Evolutionary conservation across 2,329 filamentous ascomycete species (phyloP).

Genomic region (Magnaporthales sp.): DNA sequence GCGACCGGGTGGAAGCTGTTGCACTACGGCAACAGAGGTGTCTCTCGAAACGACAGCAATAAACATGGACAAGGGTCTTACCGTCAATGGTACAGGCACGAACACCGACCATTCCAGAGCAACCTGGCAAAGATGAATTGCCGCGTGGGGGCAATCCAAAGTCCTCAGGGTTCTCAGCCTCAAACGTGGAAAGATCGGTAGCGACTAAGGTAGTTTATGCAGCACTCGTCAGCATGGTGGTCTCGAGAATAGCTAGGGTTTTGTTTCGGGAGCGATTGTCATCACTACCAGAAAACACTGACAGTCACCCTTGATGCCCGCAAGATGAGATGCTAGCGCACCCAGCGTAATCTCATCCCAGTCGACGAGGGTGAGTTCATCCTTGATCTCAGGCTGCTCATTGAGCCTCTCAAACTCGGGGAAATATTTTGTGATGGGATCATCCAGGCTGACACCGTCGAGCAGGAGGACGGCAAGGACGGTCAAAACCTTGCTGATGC

Average conservation of each 20-base stretch:
- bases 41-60: background rate
- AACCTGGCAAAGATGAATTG: background rate
- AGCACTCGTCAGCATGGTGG: background rate
- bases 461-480: constrained; percentile 22
- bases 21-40: too few relatives aligned
- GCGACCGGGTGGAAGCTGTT: too few relatives aligned
- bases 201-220: background rate
- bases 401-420: constrained; percentile 22
- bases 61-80: background rate
- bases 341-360: background rate
- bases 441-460: constrained; percentile 24
- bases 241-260: too few relatives aligned
- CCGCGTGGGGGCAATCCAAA: background rate
- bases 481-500: constrained; percentile 25
- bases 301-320: constrained; percentile 2
- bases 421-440: constrained; percentile 35
- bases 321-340: background rate
- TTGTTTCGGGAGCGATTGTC: background rate
- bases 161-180: background rate
- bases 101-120: background rate
- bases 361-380: background rate
- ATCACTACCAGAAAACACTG: background rate
- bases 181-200: background rate
- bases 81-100: background rate
- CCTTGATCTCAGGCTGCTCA: background rate